Conservation (phyloP, 177 flowering plant species). For the Vitis hybrid region DNA sequence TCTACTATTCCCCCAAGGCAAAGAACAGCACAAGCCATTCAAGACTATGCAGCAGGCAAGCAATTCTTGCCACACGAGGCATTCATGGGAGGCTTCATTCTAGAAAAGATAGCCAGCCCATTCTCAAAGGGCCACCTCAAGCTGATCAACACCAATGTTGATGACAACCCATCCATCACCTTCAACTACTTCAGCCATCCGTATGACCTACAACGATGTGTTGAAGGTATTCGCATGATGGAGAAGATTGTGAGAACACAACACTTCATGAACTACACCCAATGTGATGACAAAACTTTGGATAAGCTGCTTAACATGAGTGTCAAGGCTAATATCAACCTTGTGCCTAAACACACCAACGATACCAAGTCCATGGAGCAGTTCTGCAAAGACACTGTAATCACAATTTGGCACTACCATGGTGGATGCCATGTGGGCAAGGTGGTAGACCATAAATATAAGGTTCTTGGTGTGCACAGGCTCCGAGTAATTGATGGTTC, state of each 20-base stretch:
- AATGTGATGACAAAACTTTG: conserved; percentile 30
- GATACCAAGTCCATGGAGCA: conserved; percentile 62
- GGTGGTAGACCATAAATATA: conserved; percentile 50
- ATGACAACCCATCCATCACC: conserved; percentile 69
- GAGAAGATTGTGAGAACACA: conserved; percentile 45
- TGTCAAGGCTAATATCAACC: conserved; percentile 63
- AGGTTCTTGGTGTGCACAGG: conserved; percentile 54
- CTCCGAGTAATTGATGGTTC: conserved; percentile 77
- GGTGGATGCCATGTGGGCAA: conserved; percentile 78
- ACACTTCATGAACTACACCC: conserved; percentile 37
- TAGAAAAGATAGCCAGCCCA: conserved; percentile 61
- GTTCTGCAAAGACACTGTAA: conserved; percentile 80
- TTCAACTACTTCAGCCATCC: conserved; percentile 89
- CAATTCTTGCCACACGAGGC: conserved; percentile 55
- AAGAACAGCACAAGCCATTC: conserved; percentile 62
- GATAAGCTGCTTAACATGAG: conserved; percentile 69
- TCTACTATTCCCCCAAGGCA: conserved; percentile 79
- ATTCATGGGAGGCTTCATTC: conserved; percentile 79
- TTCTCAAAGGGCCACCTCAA: conserved; percentile 55
- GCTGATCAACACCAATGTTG: conserved; percentile 47
- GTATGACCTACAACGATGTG: conserved; percentile 58
- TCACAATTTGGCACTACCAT: conserved; percentile 91
- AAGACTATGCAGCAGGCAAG: conserved; percentile 45
- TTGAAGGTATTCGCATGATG: conserved; percentile 51
- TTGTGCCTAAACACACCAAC: conserved; percentile 66